Percentiles rank a stretch among this genome's conserved stretches.
Evolutionary conservation across 1,284 basidiomycete genomes (phyloP).

Genomic region (Thecaphora frezii): DNA sequence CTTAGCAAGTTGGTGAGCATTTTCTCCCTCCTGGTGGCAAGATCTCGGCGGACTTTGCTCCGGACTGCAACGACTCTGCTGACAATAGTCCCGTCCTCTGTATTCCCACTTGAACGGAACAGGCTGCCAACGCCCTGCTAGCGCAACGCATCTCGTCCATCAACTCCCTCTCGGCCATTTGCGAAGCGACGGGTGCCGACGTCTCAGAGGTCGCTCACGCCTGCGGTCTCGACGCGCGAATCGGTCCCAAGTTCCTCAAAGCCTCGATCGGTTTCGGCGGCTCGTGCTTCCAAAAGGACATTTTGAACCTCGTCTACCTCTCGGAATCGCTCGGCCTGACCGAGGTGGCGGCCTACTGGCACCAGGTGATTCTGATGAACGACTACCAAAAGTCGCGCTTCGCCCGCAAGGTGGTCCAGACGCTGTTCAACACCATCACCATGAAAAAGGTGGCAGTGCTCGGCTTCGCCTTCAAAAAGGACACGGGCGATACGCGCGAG

Average conservation of each 20-base stretch:
- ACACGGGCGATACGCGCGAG: conserved; percentile 69
- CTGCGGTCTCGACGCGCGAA: conserved; percentile 86
- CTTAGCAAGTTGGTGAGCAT: conserved; percentile 77
- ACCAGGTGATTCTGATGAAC: conserved; percentile 60
- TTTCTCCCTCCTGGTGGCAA: no score
- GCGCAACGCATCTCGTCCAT: conserved; percentile 93
- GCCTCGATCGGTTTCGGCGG: conserved; percentile 96
- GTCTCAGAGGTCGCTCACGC: conserved; percentile 96
- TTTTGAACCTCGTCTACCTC: conserved; percentile 92
- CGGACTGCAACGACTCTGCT: no score
- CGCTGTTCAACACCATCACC: conserved; percentile 96
- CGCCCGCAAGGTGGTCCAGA: conserved; percentile 62
- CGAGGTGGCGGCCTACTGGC: conserved; percentile 97
- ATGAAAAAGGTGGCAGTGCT: conserved; percentile 94
- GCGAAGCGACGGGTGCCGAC: conserved; percentile 98
- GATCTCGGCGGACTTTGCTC: no score
- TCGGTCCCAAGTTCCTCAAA: conserved; percentile 94
- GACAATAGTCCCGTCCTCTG: not conserved
- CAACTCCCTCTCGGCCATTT: conserved; percentile 97
- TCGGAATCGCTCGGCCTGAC: conserved; percentile 90
- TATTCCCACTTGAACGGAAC: not conserved
- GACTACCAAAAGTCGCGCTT: conserved; percentile 58
- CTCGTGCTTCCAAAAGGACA: conserved; percentile 87
- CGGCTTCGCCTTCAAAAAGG: conserved; percentile 68
- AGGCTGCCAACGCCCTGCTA: conserved; percentile 95